Conservation (phyloP, 306 rosid genomes). For the Herpetospermum pedunculosum region DNA sequence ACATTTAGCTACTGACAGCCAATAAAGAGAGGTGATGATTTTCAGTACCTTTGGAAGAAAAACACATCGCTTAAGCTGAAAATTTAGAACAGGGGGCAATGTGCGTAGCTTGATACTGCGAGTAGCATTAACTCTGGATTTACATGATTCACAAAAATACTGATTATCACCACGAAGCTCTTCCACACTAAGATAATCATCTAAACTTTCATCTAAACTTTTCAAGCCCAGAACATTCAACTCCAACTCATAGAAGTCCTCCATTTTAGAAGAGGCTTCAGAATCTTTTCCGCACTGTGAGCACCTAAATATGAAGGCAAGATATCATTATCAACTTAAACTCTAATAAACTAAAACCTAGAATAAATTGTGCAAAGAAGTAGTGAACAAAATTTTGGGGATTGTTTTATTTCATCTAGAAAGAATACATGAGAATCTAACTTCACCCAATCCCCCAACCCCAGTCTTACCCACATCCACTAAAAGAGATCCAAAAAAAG, state of each 20-base stretch:
- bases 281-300: constrained; percentile 79
- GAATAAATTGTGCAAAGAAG: no score
- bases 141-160: constrained; percentile 85
- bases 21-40: not conserved
- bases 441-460: not conserved
- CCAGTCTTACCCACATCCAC: not conserved
- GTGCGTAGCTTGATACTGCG: constrained; percentile 87
- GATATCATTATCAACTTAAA: constrained; percentile 8
- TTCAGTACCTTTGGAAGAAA: constrained; percentile 84
- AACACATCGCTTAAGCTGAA: constrained; percentile 92
- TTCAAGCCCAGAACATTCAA: constrained; percentile 83
- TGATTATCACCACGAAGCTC: constrained; percentile 95
- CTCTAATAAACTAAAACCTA: not conserved
- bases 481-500: not conserved
- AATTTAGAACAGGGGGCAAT: constrained; percentile 73
- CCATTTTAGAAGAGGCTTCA: constrained; percentile 91
- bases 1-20: not conserved
- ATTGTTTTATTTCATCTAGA: not conserved
- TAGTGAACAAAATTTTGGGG: not conserved
- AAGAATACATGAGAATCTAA: constrained; percentile 1
- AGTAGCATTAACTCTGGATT: constrained; percentile 81
- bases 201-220: constrained; percentile 72
- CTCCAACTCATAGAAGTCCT: constrained; percentile 97
- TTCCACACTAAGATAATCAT: constrained; percentile 82
- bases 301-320: constrained; percentile 46